Evolutionary conservation across 371 early-diverging fungal species (phyloP), one percentile per base, ranked within the genome.

Genomic region (Lichtheimia ornata): DNA sequence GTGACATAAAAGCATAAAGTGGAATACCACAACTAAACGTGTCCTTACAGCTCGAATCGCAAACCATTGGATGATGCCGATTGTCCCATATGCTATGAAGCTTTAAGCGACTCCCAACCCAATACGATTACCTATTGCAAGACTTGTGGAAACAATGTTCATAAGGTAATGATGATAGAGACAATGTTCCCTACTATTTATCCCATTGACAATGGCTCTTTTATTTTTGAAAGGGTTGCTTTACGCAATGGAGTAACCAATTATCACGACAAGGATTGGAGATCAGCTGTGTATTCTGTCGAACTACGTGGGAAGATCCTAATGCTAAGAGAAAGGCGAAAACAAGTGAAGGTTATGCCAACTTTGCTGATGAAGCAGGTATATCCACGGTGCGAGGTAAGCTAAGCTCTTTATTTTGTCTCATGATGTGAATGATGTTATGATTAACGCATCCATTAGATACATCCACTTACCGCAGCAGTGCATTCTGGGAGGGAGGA

Each of bases 31-130:
- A 20, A n/a, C 43, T 15, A 14, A 43, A 60, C 30, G 49, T 43
- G 52, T 22, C 44, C 14, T n/a, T 50, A 20, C 45, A 22, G 53
- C 44, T 11, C 20, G 4, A 60, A 43, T 41, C 65, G 71, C 27
- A 71, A 71, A n/a, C 63, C 77, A 14, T 49, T 77, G 44, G 69
- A 69, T 54, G 67, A 63, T 0, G 70, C 73, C 0, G 77, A 77
- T 28, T 77, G 77, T 43, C 77, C 77, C 12, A 67, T 77, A 11
- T 77, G 77, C 40, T 77, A 71, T 44, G 77, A 77, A 53, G 61
- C 53, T 18, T 77, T 77, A 50, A 64, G 69, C 58, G 64, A 71
- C 45, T 50, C 20, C 4, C 55, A 65, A 6, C 62, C 66, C 4
- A 22, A 42, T 14, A 17, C 7, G 0, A 74, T 70, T 54, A 50